Evolutionary conservation across 148 eudicot species (phyloP).

Genomic region (Camellia lanceoleosa): DNA sequence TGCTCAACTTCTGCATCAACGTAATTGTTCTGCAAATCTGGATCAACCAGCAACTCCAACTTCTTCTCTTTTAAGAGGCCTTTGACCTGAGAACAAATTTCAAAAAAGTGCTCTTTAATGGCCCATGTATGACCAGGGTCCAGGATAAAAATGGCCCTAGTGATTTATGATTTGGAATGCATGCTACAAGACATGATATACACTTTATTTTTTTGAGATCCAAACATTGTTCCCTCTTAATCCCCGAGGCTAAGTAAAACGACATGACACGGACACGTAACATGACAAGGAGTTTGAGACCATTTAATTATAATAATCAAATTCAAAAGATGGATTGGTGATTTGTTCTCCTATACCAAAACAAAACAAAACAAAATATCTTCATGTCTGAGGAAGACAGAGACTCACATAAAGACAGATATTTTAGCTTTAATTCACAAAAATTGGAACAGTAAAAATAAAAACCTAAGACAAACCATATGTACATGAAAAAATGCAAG

Average conservation of each 20-base stretch:
- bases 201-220: background rate
- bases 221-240: background rate
- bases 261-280: no score
- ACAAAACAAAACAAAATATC: background rate
- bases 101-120: background rate
- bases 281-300: no score
- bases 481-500: background rate
- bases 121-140: background rate
- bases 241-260: background rate
- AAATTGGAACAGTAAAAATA: background rate
- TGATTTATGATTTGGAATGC: background rate
- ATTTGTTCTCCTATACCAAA: background rate
- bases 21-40: conserved; percentile 33
- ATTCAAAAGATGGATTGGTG: background rate
- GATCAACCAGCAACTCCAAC: conserved; percentile 38
- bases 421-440: background rate
- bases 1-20: conserved; percentile 39
- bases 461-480: background rate
- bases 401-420: background rate
- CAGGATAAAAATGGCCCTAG: no score
- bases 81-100: conserved; percentile 30
- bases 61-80: conserved; percentile 39
- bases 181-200: background rate
- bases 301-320: background rate
- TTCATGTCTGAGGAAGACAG: background rate